phyloP scores from a whole-genome alignment of 2,329 filamentous ascomycete genomes.

The Didymella keratinophila region DNA sequence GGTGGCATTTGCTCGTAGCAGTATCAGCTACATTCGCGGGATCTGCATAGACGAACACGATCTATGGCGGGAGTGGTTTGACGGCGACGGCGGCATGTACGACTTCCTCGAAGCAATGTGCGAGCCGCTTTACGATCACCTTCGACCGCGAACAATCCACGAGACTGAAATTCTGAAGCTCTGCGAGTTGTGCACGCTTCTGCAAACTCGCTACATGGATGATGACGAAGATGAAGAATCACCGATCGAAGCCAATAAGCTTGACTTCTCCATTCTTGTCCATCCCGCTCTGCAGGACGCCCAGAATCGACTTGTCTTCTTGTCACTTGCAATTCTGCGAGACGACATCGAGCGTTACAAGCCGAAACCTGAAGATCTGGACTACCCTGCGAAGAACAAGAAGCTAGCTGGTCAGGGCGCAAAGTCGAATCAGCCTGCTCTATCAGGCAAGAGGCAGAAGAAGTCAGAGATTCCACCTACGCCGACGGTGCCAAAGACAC shows the following conservation, averaged over 20 bases:
- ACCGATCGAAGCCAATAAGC: constrained; percentile 59
- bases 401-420: constrained; percentile 52
- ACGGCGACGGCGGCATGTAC: constrained; percentile 68
- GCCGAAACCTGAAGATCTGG: constrained; percentile 69
- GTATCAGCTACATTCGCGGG: constrained; percentile 70
- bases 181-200: constrained; percentile 70
- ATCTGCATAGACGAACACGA: constrained; percentile 73
- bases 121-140: constrained; percentile 72
- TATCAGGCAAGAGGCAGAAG: constrained; percentile 63
- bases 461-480: constrained; percentile 47
- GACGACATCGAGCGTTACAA: constrained; percentile 73
- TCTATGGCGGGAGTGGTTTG: constrained; percentile 72
- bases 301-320: constrained; percentile 71
- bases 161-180: constrained; percentile 72
- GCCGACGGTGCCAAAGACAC: constrained; percentile 56
- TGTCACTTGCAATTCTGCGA: constrained; percentile 68
- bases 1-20: constrained; percentile 69
- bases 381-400: constrained; percentile 65
- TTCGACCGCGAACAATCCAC: constrained; percentile 70
- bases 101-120: constrained; percentile 72
- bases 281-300: constrained; percentile 72
- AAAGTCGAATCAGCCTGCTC: constrained; percentile 54
- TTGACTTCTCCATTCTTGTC: constrained; percentile 69
- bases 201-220: constrained; percentile 71
- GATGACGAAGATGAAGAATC: constrained; percentile 58